Base-by-base conservation (phyloP, 2,329 filamentous ascomycete species). In the Achaetomium macrosporum region DNA sequence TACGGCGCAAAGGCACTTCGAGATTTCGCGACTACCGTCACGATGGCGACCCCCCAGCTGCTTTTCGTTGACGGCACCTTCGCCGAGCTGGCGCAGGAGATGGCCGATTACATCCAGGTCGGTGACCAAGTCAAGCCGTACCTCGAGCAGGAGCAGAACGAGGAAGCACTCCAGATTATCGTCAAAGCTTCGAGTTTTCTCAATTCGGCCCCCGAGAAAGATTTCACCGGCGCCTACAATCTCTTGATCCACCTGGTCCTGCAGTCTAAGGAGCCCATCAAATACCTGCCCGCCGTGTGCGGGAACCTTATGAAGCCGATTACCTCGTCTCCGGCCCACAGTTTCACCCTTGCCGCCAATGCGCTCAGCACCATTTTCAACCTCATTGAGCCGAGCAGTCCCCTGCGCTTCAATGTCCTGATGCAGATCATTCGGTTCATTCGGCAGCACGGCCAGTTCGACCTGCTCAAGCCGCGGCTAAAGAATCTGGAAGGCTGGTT, bases 281-380 rank as follows among this genome's bases (percentile, higher is more conserved):
- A 87, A 73, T 87, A 93, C 76, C 84, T 99, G 61, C 87, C 89
- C 55, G 81, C 82, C 64, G 85, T 99, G 66, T 97, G 93, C 82
- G 79, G 84, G 66, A 92, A 95, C 74, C 88, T 99, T 67, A 83
- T 83, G 61, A 87, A 89, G 70, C 92, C 93, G 59, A 83, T 97
- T 68, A 83, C 85, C 57, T 88, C 88, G 57, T 95, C 92, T 47
- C 88, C 90, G 50, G 77, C 85, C 63, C 91, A 96, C 74, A 90
- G 91, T 63, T 79, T 87, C 58, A 86, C 87, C 46, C 82, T 99
- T 60, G 90, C 90, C 59, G 85, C 97, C 63, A 90, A 90, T 61
- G 87, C 93, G 63, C 82, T 99, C 63, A 90, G 89, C 67, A 96
- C 91, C 64, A 84, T 99, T 67, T 99, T 97, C 85, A 99, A 99